A percentile compares a stretch with the other conserved stretches of the same genome.
phyloP scores from a whole-genome alignment of 2,329 filamentous ascomycete genomes.

The Zasmidium citrigriseum region DNA sequence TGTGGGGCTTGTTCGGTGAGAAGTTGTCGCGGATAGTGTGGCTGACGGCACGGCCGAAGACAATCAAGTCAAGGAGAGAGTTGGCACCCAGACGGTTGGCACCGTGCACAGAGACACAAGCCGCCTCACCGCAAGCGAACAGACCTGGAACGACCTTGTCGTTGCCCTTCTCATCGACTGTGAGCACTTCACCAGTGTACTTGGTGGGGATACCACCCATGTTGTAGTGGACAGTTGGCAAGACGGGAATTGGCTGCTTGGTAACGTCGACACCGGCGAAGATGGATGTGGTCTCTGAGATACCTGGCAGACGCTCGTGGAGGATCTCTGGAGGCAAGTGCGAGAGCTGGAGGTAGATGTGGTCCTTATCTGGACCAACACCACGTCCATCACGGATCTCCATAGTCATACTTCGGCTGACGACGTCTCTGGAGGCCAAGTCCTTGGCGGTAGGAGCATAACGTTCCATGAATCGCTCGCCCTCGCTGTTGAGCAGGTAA shows the following conservation, averaged over 20 bases:
- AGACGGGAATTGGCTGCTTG: constrained; percentile 94
- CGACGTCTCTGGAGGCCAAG: constrained; percentile 92
- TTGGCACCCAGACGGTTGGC: constrained; percentile 98
- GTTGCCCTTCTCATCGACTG: constrained; percentile 79
- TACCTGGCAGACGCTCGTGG: constrained; percentile 94
- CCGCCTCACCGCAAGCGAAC: constrained; percentile 95
- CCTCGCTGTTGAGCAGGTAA: constrained; percentile 95
- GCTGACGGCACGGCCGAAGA: constrained; percentile 95
- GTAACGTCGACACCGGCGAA: constrained; percentile 96
- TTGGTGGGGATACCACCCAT: constrained; percentile 99
- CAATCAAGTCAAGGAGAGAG: constrained; percentile 94
- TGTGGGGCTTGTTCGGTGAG: constrained; percentile 76
- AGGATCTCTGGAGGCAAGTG: constrained; percentile 90
- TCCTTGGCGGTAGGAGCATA: constrained; percentile 98
- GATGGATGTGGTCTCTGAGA: constrained; percentile 96
- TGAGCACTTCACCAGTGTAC: constrained; percentile 95
- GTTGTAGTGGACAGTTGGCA: constrained; percentile 98
- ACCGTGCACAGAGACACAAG: constrained; percentile 96
- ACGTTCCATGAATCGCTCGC: constrained; percentile 98
- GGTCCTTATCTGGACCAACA: constrained; percentile 95
- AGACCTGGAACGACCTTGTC: constrained; percentile 94
- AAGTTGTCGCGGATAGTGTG: constrained; percentile 97
- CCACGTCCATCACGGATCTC: constrained; percentile 97
- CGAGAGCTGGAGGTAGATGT: constrained; percentile 97
- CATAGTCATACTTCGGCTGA: constrained; percentile 96